Base-by-base conservation (phyloP, 179 eudicot species). In the Corrigiola litoralis region DNA sequence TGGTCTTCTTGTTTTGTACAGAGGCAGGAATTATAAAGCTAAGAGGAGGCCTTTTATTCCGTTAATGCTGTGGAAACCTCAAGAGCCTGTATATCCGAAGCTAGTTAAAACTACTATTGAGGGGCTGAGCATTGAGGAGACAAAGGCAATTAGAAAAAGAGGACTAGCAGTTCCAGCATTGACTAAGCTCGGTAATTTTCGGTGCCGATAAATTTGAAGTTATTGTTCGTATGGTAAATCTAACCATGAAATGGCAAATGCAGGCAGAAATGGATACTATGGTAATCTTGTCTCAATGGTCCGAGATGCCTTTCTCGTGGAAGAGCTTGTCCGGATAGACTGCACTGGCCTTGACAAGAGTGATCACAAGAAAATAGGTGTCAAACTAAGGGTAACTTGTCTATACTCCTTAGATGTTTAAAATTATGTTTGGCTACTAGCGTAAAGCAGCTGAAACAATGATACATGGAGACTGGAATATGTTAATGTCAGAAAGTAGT, bases 11-110 rank as follows among this genome's bases (percentile, higher is more conserved):
- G 74, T 90, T 49, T 63, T 94, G 51, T 94, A 85, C 49, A 79
- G 99, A 73, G 99, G 99, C 67, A 81, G 99, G 68, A 72, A 87
- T 72, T 94, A 94, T 70, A 73, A 74, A 45, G 86, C 86, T 21
- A 87, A 79, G 72, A 80, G 83, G 85, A 82, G 89, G 77, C 95
- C 99, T 54, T 64, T 70, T 5, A 79, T 94, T 71, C 97, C 97
- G n/a, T 55, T 90, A 65, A 94, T 94, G 99, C 75, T 94, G 74
- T 94, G 99, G 99, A 90, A 86, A 79, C 99, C 99, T 55, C 88
- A 83, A 5, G 97, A 84, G 75, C 99, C 99, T 16, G 66, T 88
- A n/a, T 94, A 94, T 75, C 99, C 99, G 44, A 87, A 75, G 85
- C 80, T 94, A 17, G 74, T 87, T 61, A 90, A 83, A 87, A 90